These are phyloP conservation scores for Geotrichum citri-aurantii DNA, from an alignment of 1,139 yeast species.

Conservation along the genomic window DNA sequence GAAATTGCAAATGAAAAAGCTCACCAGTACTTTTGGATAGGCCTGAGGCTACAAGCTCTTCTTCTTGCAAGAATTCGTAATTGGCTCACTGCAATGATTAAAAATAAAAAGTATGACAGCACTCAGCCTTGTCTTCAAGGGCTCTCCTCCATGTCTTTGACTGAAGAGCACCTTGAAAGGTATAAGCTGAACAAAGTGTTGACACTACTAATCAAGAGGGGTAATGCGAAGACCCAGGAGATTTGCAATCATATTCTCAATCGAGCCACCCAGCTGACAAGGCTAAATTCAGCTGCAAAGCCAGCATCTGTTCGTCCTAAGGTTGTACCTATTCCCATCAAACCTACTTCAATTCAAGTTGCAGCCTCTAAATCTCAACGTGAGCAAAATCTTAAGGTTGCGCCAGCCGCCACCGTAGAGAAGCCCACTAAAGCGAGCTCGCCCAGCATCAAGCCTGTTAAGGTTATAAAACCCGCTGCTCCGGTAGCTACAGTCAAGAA, in stretches of 20 bases:
- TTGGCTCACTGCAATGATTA: slow-evolving; percentile 27
- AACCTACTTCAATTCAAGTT: neutral
- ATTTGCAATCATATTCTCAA: slow-evolving; percentile 6
- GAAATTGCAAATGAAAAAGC: slow-evolving; percentile 23
- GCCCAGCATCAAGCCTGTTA: slow-evolving; percentile 8
- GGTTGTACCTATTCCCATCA: neutral
- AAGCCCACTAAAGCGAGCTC: neutral
- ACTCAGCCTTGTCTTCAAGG: slow-evolving; percentile 22
- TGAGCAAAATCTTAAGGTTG: neutral
- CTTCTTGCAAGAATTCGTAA: slow-evolving; percentile 30
- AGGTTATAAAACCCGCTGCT: neutral
- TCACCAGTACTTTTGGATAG: slow-evolving; percentile 26
- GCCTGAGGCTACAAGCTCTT: slow-evolving; percentile 18
- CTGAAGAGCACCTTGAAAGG: slow-evolving; percentile 23
- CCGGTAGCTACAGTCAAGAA: slow-evolving; percentile 1
- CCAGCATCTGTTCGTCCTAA: neutral
- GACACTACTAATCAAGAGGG: slow-evolving; percentile 22
- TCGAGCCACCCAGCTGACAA: slow-evolving; percentile 12
- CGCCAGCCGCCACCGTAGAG: neutral
- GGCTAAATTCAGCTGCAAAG: slow-evolving; percentile 9
- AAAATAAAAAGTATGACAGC: slow-evolving; percentile 21
- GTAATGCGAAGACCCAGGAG: slow-evolving; percentile 15
- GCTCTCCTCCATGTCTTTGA: slow-evolving; percentile 23
- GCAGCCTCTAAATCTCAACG: neutral
- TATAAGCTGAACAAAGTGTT: slow-evolving; percentile 26